A percentile compares a stretch with the other conserved stretches of the same genome.
These are phyloP conservation scores for Mycena albidolilacea DNA, from an alignment of 768 basidiomycete genomes.

Conservation along the genomic window DNA sequence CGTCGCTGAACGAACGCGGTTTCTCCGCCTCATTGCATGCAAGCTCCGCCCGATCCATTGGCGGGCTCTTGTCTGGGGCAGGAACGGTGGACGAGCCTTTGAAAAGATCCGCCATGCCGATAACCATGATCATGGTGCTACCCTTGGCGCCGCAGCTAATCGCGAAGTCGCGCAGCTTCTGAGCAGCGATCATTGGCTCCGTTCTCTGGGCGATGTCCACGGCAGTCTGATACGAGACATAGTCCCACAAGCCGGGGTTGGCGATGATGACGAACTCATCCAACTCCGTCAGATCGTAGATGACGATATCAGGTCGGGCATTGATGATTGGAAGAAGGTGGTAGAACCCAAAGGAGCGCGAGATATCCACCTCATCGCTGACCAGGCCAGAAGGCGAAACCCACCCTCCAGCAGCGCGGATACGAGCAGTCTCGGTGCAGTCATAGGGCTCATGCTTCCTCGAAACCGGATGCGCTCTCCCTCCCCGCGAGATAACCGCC, in stretches of 20 bases:
- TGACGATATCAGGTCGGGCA: conserved; percentile 84
- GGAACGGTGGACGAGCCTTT: conserved; percentile 44
- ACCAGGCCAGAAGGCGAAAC: conserved; percentile 92
- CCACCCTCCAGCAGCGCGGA: conserved; percentile 94
- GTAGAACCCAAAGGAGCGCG: conserved; percentile 95
- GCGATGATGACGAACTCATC: conserved; percentile 98
- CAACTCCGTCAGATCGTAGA: conserved; percentile 78
- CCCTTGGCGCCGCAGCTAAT: conserved; percentile 97
- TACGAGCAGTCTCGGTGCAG: conserved; percentile 84
- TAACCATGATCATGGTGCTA: conserved; percentile 98
- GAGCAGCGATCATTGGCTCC: conserved; percentile 86
- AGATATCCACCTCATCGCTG: conserved; percentile 92
- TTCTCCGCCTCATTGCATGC: too few relatives aligned
- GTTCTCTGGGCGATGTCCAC: conserved; percentile 90
- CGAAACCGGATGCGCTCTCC: conserved; percentile 81
- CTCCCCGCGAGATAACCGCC: conserved; percentile 87
- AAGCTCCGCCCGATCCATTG: too few relatives aligned
- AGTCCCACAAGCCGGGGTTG: conserved; percentile 94
- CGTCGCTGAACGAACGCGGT: too few relatives aligned
- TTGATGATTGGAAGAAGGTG: conserved; percentile 92
- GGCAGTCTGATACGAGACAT: conserved; percentile 94
- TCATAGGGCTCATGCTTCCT: conserved; percentile 93
- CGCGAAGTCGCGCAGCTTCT: conserved; percentile 96
- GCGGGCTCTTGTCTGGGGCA: conserved; percentile 33
- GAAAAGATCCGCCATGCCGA: conserved; percentile 87